Conservation (phyloP, 2,329 filamentous ascomycete genomes). For the Pseudomassariella vexata region DNA sequence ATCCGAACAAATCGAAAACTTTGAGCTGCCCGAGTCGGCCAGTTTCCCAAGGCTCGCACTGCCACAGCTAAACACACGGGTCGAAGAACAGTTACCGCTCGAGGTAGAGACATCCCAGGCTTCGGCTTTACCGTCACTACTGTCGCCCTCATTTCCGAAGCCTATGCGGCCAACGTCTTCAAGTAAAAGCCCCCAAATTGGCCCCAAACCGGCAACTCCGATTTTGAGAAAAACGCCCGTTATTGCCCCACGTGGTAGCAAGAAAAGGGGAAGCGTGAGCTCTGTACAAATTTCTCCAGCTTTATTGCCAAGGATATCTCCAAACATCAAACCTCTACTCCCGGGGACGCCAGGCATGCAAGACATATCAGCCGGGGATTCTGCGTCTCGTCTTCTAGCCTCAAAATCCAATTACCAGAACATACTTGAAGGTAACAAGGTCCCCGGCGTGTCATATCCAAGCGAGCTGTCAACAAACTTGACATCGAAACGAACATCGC, state of each 20-base stretch:
- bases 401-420: constrained; percentile 98
- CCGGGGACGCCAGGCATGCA: constrained; percentile 50
- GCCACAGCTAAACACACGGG: constrained; percentile 44
- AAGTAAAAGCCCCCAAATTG: constrained; percentile 60
- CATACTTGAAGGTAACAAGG: constrained; percentile 85
- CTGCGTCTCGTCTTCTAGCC: constrained; percentile 70
- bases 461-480: constrained; percentile 88
- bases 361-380: constrained; percentile 50
- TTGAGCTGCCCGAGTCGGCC: constrained; percentile 69
- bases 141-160: constrained; percentile 41
- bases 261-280: constrained; percentile 66
- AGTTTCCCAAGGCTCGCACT: constrained; percentile 41
- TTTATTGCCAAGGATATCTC: constrained; percentile 81
- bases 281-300: constrained; percentile 81
- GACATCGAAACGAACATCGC: constrained; percentile 92
- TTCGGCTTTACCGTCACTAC: constrained; percentile 40
- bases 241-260: constrained; percentile 50
- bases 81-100: constrained; percentile 33
- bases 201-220: constrained; percentile 37
- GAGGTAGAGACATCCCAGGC: constrained; percentile 43
- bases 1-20: constrained; percentile 49
- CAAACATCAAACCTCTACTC: constrained; percentile 86
- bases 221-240: constrained; percentile 49
- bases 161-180: constrained; percentile 43
- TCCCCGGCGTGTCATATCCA: constrained; percentile 86